Base-by-base conservation (phyloP, 371 early-diverging fungal species). In the Mucor ambiguus region DNA sequence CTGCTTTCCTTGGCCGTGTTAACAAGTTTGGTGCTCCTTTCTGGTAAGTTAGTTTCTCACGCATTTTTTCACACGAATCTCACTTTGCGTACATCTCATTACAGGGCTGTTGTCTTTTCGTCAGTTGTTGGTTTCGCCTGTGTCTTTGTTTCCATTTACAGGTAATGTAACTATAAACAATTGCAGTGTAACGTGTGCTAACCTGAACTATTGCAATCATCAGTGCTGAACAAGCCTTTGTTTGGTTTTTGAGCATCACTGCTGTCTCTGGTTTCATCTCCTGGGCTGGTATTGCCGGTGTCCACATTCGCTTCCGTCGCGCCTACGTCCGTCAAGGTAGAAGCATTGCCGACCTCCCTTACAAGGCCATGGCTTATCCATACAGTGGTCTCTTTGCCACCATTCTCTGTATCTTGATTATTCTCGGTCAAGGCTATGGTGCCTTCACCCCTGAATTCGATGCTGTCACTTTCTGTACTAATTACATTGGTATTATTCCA, bases 301-400 rank as follows among this genome's bases (percentile, higher is more conserved):
- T 87, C 24, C 94, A 95, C 71, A 73, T 90, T 68, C 91, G 95
- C 14, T 95, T 95, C 89, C 92, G 95, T 29, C 81, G 77, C 18
- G 95, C 93, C 26, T 91, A 87, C 68, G 69, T 81, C 29, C 81
- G 82, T 5, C 96, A 96, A 71, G 92, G 92, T 11, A 83, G 84
- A 55, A 70, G 72, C 20, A 69, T 90, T 32, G 63, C 72, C 1
- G 91, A 90, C 22, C 76, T 96, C 38, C 95, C 95, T 1, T 96
- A 91, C 73, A 67, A 64, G 28, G 84, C 93, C 0, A 81, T 87
- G 64, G 81, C 79, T 22, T 93, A 88, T 71, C 95, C 95, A 2
- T 88, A 78, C 74, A 86, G 87, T 52, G 86, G 86, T 52, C 69
- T 90, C 43, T 82, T 85, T 64, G 78, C 89, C 2, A 68, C 72